Base-by-base conservation (phyloP, 208 protist genomes). In the Leptomonas pyrrhocoris region DNA sequence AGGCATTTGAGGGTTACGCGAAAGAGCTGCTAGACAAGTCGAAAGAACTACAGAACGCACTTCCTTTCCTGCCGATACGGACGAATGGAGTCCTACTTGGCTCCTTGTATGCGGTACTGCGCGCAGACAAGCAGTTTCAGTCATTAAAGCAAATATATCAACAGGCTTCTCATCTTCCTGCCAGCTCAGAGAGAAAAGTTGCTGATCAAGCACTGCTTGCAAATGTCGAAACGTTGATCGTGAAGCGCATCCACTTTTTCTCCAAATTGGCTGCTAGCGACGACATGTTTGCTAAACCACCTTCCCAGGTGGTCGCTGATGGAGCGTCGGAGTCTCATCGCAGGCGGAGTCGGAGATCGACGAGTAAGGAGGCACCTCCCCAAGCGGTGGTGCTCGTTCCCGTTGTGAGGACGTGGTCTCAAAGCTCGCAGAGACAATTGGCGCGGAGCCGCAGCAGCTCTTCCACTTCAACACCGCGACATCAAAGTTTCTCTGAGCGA, bases 71-170 rank as follows among this genome's bases (percentile, higher is more conserved):
- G 15, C 49, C 61, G 12, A 5, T 58, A 23, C 85, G 85, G 9
- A 69, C 85, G 11, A 2, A 51, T 2, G 76, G 76, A 7, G 74
- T 91, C 23, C 58, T 91, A 16, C 69, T 91, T 2, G 74, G 64
- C 15, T 65, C 72, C 18, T 55, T 91, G 53, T 45, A 34, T 27
- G n/a, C 58, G 7, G 42, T 56, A 0, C 49, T 91, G 49, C 75
- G 86, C 11, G 57, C 49, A 11, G 82, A 88, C 68, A 71, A 78
- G 19, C 69, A 77, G 15, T 88, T 91, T 58, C 65, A 84, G 34
- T 75, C 68, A 1, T 67, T 88, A 3, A 73, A 65, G 28, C 46
- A 73, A 51, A 59, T 73, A 1, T 34, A 34, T 21, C 16, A 23
- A 40, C 57, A 73, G 31, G 18, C 42, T 8, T 60, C 2, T 2